Conservation (phyloP, 169 alveolate genomes). For the Plasmodium yoelii region DNA sequence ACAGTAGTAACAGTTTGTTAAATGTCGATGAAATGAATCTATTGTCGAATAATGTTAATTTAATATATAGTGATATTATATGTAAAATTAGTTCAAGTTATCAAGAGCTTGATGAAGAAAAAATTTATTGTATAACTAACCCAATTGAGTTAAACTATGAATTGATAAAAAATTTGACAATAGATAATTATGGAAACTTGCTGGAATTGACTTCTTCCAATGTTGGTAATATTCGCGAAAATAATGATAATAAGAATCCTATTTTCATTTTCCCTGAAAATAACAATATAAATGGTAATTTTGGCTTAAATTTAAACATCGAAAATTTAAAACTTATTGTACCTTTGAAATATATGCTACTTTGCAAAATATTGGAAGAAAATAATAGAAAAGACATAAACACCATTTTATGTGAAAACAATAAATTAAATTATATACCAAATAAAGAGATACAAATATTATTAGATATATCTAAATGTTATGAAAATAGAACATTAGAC, state of each 20-base stretch:
- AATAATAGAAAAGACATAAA: slow-evolving; percentile 86
- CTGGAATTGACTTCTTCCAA: slow-evolving; percentile 17
- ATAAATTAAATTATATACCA: slow-evolving; percentile 88
- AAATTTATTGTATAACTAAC: slow-evolving; percentile 48
- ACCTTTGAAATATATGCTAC: slow-evolving; percentile 91
- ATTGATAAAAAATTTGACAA: slow-evolving; percentile 41
- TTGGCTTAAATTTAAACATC: slow-evolving; percentile 83
- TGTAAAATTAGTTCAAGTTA: slow-evolving; percentile 38
- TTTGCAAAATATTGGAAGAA: slow-evolving; percentile 93
- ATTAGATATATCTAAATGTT: slow-evolving; percentile 90
- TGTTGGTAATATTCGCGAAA: not conserved
- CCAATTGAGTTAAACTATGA: slow-evolving; percentile 73
- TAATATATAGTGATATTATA: slow-evolving; percentile 63
- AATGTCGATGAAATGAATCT: slow-evolving; percentile 45
- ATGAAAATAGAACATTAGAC: slow-evolving; percentile 90
- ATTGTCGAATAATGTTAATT: slow-evolving; percentile 22
- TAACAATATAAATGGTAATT: slow-evolving; percentile 35
- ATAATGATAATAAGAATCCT: not conserved
- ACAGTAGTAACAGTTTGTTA: slow-evolving; percentile 50
- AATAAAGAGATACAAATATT: slow-evolving; percentile 92
- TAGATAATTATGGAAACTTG: slow-evolving; percentile 72
- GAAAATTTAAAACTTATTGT: slow-evolving; percentile 88
- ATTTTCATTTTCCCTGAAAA: slow-evolving; percentile 67
- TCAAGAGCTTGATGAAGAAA: slow-evolving; percentile 51
- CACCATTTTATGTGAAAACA: slow-evolving; percentile 85